phyloP scores from a whole-genome alignment of 495 filamentous ascomycete genomes.

The Bombardia bombarda region DNA sequence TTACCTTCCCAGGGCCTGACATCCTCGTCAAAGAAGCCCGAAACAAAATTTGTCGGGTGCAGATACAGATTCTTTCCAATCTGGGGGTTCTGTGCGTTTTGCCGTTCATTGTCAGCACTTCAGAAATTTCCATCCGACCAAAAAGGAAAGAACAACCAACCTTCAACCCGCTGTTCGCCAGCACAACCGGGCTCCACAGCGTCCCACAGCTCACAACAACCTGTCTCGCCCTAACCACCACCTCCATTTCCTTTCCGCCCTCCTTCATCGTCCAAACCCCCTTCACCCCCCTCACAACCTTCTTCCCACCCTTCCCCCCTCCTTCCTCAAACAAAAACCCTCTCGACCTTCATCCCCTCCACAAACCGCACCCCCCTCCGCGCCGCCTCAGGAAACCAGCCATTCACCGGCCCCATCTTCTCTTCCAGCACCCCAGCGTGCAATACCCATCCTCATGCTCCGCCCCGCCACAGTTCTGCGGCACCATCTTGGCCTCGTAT shows the following conservation, averaged over 20 bases:
- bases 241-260: conserved; percentile 39
- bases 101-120: no score
- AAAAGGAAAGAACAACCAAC: conserved; percentile 18
- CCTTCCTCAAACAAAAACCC: conserved; percentile 61
- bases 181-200: conserved; percentile 65
- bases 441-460: conserved; percentile 77
- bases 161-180: conserved; percentile 62
- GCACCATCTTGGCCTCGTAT: conserved; percentile 58
- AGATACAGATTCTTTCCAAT: conserved; percentile 80
- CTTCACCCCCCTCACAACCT: no score
- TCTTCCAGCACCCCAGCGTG: conserved; percentile 63
- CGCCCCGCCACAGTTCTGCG: conserved; percentile 68
- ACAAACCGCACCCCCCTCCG: conserved; percentile 67
- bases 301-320: conserved; percentile 46
- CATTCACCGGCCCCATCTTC: conserved; percentile 71
- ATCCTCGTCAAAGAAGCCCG: conserved; percentile 57
- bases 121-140: no score
- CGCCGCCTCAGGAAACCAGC: conserved; percentile 71
- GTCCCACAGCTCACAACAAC: conserved; percentile 71
- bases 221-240: conserved; percentile 71
- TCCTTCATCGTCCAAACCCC: no score
- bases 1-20: conserved; percentile 74
- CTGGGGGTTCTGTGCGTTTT: conserved; percentile 51
- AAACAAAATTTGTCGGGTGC: conserved; percentile 60
- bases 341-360: conserved; percentile 65